These are phyloP conservation scores for Neurospora africana DNA, from an alignment of 495 filamentous ascomycete species.

Conservation along the genomic window DNA sequence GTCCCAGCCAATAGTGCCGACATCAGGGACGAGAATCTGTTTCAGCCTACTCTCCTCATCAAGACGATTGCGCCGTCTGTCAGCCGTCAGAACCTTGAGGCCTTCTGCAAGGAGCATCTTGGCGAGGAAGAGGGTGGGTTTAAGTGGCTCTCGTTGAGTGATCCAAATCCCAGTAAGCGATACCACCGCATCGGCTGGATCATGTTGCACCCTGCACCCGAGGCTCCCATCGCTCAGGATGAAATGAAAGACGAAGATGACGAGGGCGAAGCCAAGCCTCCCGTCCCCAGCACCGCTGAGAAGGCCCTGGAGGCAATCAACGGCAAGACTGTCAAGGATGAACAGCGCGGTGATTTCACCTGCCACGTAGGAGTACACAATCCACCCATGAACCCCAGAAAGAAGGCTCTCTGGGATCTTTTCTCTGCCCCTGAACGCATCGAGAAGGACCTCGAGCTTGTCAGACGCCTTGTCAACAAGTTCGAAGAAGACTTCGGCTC, in stretches of 20 bases:
- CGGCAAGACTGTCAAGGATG: conserved; percentile 90
- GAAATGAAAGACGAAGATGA: conserved; percentile 52
- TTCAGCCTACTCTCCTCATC: conserved; percentile 86
- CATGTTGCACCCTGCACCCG: conserved; percentile 72
- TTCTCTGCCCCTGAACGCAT: conserved; percentile 86
- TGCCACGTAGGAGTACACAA: conserved; percentile 95
- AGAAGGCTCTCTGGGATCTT: conserved; percentile 95
- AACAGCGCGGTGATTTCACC: conserved; percentile 85
- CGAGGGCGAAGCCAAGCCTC: conserved; percentile 30
- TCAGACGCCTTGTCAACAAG: conserved; percentile 60
- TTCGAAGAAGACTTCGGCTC: conserved; percentile 72
- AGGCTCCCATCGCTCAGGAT: conserved; percentile 47
- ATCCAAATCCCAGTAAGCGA: conserved; percentile 92
- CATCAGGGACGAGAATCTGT: conserved; percentile 68
- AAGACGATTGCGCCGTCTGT: conserved; percentile 98
- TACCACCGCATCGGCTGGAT: conserved; percentile 99
- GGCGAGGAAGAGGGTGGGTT: conserved; percentile 78
- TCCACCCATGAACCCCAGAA: conserved; percentile 72
- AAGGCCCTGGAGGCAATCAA: conserved; percentile 88
- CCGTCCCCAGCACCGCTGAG: conserved; percentile 50
- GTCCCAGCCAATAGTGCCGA: conserved; percentile 71
- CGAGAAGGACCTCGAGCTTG: conserved; percentile 72
- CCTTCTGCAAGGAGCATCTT: conserved; percentile 82
- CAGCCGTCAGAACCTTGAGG: conserved; percentile 84
- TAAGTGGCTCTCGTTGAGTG: conserved; percentile 86